Evolutionary conservation across 768 basidiomycete species (phyloP).

Genomic region (Mycena leptocephala): DNA sequence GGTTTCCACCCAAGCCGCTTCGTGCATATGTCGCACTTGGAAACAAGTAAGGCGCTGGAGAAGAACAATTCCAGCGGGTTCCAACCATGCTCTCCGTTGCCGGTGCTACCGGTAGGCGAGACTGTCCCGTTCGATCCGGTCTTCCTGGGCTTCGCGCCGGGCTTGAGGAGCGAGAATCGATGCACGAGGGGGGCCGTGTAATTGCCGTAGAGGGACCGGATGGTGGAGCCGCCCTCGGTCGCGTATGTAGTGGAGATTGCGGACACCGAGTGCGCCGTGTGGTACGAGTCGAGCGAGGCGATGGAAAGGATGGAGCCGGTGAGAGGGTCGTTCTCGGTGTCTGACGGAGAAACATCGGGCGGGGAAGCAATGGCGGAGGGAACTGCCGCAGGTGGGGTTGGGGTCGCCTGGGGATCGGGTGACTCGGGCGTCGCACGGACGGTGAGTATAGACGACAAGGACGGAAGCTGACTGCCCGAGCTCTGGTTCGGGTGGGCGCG

Average conservation of each 20-base stretch:
- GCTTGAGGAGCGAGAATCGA: slow-evolving; percentile 90
- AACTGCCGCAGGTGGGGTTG: slow-evolving; percentile 49
- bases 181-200: slow-evolving; percentile 74
- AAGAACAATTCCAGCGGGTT: slow-evolving; percentile 87
- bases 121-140: slow-evolving; percentile 51
- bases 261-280: slow-evolving; percentile 72
- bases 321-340: slow-evolving; percentile 54
- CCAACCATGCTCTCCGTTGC: slow-evolving; percentile 66
- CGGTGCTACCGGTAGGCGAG: slow-evolving; percentile 48
- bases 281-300: slow-evolving; percentile 74
- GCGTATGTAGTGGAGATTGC: slow-evolving; percentile 72
- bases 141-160: slow-evolving; percentile 75
- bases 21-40: slow-evolving; percentile 87
- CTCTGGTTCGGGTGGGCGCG: slow-evolving; percentile 62
- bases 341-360: slow-evolving; percentile 41
- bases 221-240: slow-evolving; percentile 85
- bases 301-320: slow-evolving; percentile 70
- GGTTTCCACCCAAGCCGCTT: slow-evolving; percentile 93
- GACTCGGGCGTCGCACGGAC: slow-evolving; percentile 68
- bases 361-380: slow-evolving; percentile 51
- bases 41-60: slow-evolving; percentile 77
- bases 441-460: slow-evolving; percentile 83
- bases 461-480: slow-evolving; percentile 61
- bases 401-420: slow-evolving; percentile 57
- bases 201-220: slow-evolving; percentile 62